A percentile compares a stretch with the other conserved stretches of the same genome.
phyloP scores from a whole-genome alignment of 805 yeast genomes.

The Wickerhamomyces strasburgensis region DNA sequence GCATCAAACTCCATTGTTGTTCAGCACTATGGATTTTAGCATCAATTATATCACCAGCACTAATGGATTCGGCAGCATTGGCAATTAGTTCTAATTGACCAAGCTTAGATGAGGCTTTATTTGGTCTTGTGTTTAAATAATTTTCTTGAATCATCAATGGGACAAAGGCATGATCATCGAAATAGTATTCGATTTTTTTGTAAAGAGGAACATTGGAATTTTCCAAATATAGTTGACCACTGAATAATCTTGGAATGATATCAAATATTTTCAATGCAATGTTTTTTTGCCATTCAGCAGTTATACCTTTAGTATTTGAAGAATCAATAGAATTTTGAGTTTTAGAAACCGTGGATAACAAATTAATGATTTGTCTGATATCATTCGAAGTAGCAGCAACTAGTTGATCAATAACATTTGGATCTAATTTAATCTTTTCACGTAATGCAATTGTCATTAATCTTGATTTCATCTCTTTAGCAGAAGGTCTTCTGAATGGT shows the following conservation, averaged over 20 bases:
- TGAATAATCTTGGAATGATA: constrained; percentile 63
- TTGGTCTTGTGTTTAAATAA: constrained; percentile 65
- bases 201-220: constrained; percentile 52
- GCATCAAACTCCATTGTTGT: constrained; percentile 92
- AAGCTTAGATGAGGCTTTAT: constrained; percentile 35
- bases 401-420: constrained; percentile 74
- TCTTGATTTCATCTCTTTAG: constrained; percentile 73
- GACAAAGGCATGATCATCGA: constrained; percentile 90
- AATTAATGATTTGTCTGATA: constrained; percentile 88
- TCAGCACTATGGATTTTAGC: constrained; percentile 80
- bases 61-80: constrained; percentile 79
- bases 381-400: constrained; percentile 85
- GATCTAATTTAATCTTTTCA: constrained; percentile 77
- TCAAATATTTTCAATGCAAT: constrained; percentile 91
- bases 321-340: constrained; percentile 62
- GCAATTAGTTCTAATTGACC: constrained; percentile 61
- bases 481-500: constrained; percentile 86
- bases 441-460: constrained; percentile 85
- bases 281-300: constrained; percentile 81
- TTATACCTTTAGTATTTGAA: constrained; percentile 56
- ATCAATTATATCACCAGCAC: constrained; percentile 81
- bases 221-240: constrained; percentile 53
- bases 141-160: constrained; percentile 97
- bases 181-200: constrained; percentile 83
- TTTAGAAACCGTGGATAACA: constrained; percentile 77